A percentile compares a stretch with the other conserved stretches of the same genome.
Evolutionary conservation across 2,329 filamentous ascomycete species (phyloP).

Genomic region (Byssochlamys sp.): DNA sequence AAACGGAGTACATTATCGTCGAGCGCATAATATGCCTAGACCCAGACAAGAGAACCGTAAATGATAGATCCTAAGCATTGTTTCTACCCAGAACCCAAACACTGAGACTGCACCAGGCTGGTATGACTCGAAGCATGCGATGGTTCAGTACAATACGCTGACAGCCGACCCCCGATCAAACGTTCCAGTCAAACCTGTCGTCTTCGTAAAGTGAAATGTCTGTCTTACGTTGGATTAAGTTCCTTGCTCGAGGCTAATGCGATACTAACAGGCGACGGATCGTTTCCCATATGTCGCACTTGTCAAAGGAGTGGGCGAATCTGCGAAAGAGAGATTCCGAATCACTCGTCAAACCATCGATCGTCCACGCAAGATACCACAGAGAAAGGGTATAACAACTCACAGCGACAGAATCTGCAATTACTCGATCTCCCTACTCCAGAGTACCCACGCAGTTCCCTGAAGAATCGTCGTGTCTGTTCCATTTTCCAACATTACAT

Average conservation of each 20-base stretch:
- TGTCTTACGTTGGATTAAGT: background rate
- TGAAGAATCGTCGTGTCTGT: slow-evolving; percentile 4
- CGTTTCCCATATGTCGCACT: background rate
- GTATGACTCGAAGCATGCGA: background rate
- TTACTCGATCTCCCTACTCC: background rate
- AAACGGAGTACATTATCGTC: background rate
- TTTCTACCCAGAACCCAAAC: background rate
- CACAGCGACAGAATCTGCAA: background rate
- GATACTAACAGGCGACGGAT: background rate
- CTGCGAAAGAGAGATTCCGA: background rate
- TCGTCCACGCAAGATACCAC: too few relatives aligned
- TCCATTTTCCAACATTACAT: slow-evolving; percentile 33
- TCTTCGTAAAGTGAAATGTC: slow-evolving; percentile 3
- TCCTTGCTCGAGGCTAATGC: background rate
- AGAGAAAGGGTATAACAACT: background rate
- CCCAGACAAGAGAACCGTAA: background rate
- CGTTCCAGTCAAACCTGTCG: slow-evolving; percentile 2
- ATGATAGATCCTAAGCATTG: background rate
- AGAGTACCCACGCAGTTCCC: background rate
- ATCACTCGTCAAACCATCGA: background rate
- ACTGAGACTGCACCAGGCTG: background rate
- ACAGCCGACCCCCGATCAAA: background rate
- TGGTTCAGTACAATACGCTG: background rate
- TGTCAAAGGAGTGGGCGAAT: slow-evolving; percentile 1
- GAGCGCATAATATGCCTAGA: background rate